Evolutionary conservation across 1,284 basidiomycete species (phyloP), one percentile per base, ranked within the genome.

Genomic region (Moesziomyces globuligerus): DNA sequence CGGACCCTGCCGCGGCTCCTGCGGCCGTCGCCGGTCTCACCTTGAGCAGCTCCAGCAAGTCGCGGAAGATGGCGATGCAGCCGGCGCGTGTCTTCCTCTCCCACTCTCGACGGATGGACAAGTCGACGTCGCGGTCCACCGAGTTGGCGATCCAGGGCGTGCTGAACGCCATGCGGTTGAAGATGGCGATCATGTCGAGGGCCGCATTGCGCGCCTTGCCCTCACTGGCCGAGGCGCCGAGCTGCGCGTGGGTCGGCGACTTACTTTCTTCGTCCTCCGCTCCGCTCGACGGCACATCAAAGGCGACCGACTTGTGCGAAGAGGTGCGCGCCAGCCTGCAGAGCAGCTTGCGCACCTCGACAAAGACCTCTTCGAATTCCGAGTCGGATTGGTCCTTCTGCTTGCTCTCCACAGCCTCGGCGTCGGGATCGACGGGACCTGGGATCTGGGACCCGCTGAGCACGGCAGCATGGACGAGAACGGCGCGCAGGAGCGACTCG

Each of bases 141-240:
- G 61, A 62, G 36, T 62, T 53, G 36, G 72, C 55, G 43, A 69
- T 64, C 75, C 76, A 79, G 3, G 78, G 74, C 21, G 74, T 71
- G 24, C 65, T 73, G 67, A 82, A 82, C 4, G 80, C 76, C 59
- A 82, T 67, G 29, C 70, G 75, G 34, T 81, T 72, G 55, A 82
- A 82, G 53, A 81, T 65, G 41, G 69, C 58, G 37, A 80, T 76
- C 44, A 81, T 48, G 57, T 80, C 78, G 20, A 74, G 61, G 1
- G 72, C 72, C n/a, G 76, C 70, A 24, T 68, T 68, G 48, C 64
- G 55, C 18, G 70, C 70, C 38, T 68, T 72, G 24, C 21, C 32
- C 48, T 71, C 68, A n/a, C 21, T 51, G 28, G 47, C 32, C 23
- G 47, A 36, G 24, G 15, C 23, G 23, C 32, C 26, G 9, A 46